These are phyloP conservation scores for Colletotrichum tamarilloi DNA, from an alignment of 2,329 filamentous ascomycete species.

Conservation along the genomic window DNA sequence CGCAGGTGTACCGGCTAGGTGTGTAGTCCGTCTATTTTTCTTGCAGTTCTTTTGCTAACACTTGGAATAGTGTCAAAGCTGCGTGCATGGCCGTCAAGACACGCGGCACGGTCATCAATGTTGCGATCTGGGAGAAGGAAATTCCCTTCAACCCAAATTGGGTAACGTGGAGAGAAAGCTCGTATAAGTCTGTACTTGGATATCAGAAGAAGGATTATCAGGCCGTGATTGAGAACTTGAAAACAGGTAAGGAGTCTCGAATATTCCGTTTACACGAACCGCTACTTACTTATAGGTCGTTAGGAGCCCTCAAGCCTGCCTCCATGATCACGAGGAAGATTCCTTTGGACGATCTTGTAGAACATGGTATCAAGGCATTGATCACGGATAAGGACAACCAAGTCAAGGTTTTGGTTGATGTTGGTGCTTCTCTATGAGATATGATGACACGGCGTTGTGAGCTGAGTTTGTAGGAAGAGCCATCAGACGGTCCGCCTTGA, in stretches of 20 bases:
- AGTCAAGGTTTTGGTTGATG: slow-evolving; percentile 65
- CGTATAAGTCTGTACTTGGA: slow-evolving; percentile 36
- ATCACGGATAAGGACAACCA: slow-evolving; percentile 65
- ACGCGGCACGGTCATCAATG: slow-evolving; percentile 40
- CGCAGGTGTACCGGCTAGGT: slow-evolving; percentile 39
- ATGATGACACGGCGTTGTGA: background rate
- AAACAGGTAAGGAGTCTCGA: slow-evolving; percentile 31
- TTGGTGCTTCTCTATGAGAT: slow-evolving; percentile 5
- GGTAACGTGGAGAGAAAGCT: slow-evolving; percentile 38
- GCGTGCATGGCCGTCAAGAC: slow-evolving; percentile 40
- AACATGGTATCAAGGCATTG: slow-evolving; percentile 62
- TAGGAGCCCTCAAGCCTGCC: slow-evolving; percentile 52
- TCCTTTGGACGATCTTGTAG: slow-evolving; percentile 58
- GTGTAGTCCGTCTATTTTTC: rapidly evolving
- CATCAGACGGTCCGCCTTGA: background rate
- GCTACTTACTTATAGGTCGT: background rate
- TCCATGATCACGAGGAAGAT: slow-evolving; percentile 67
- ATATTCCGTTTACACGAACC: rapidly evolving
- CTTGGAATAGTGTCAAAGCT: slow-evolving; percentile 27
- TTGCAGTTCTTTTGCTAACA: background rate
- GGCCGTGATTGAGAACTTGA: slow-evolving; percentile 40
- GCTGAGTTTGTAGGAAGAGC: background rate
- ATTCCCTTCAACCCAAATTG: slow-evolving; percentile 38
- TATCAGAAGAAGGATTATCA: slow-evolving; percentile 39
- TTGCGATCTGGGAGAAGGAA: slow-evolving; percentile 42